Base-by-base conservation (phyloP, 768 basidiomycete species). In the Mycena venus region DNA sequence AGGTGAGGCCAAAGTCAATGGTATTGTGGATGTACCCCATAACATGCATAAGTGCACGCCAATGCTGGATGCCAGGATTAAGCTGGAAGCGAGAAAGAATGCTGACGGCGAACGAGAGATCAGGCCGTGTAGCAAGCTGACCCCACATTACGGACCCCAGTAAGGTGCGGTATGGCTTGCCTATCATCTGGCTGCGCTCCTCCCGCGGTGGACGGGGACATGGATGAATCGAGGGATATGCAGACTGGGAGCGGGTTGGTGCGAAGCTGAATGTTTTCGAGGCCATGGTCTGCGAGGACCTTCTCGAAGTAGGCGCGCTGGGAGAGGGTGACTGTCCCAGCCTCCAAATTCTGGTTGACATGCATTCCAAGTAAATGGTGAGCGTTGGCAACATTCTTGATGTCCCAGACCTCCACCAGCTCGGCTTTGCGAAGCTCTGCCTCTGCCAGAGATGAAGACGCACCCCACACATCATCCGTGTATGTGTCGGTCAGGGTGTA, bases 401-500 rank as follows among this genome's bases (percentile, higher is more conserved):
- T 70, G 29, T 70, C 68, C 64, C 63, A 75, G 6, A 44, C 19
- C 36, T 58, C 51, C 17, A 38, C 69, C 15, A 75, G 23, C 53
- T 74, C 72, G 0, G 34, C 60, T 31, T 74, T 69, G 23, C 63
- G 15, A 36, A 8, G 0, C 19, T 42, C 40, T 0, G 42, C 72
- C 27, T 51, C 66, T 29, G 42, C 72, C 0, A 25, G 5, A 15
- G 40, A 58, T 14, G 64, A 36, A 0, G 66, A 74, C 5, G 67
- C 60, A 2, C 65, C 72, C 53, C 51, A 61, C 1, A 73, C 47
- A 34, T 64, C 63, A 27, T 61, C 60, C 6, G 56, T 51, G 29
- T 75, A 59, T 8, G 74, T 75, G 27, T 65, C 42, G 3, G 71
- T 62, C 12, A 66, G 14, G 19, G 68, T 68, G 32, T 60, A 51